Percentiles rank a stretch among this genome's conserved stretches.
Conservation (phyloP, 2,329 filamentous ascomycete species). For the Daldinia sp. region DNA sequence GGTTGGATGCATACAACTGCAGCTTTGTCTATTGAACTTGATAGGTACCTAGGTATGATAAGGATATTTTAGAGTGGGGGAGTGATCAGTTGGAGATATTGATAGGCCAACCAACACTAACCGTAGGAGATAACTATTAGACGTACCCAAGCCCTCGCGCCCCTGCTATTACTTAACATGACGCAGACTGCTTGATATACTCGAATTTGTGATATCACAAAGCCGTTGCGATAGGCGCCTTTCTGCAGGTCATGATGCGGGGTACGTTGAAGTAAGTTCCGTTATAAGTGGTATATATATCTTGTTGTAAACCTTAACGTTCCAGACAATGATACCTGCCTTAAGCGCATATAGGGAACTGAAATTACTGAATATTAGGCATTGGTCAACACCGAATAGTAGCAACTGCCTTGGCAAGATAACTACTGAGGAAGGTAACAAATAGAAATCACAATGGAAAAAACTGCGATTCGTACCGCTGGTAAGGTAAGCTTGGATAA, state of each 20-base stretch:
- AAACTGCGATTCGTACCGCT: slow-evolving; percentile 69
- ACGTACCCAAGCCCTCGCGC: neutral
- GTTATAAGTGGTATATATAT: neutral
- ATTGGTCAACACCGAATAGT: neutral
- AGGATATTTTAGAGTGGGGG: slow-evolving; percentile 20
- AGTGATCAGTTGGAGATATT: slow-evolving; percentile 4
- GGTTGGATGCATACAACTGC: slow-evolving; percentile 19
- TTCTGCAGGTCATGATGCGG: slow-evolving; percentile 35
- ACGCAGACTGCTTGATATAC: slow-evolving; percentile 11
- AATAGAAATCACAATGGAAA: slow-evolving; percentile 46
- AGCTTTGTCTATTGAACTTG: slow-evolving; percentile 9
- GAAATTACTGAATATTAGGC: neutral
- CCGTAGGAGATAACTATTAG: slow-evolving; percentile 1
- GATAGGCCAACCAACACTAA: slow-evolving; percentile 9
- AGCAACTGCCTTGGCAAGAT: neutral
- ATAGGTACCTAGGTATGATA: slow-evolving; percentile 12
- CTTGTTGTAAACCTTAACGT: neutral
- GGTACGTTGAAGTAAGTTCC: slow-evolving; percentile 22
- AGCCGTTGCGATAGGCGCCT: slow-evolving; percentile 19
- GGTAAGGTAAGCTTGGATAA: slow-evolving; percentile 77
- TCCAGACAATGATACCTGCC: neutral
- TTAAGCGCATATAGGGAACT: neutral
- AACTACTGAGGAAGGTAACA: neutral
- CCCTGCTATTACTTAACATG: slow-evolving; percentile 12
- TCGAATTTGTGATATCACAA: slow-evolving; percentile 25